These are phyloP conservation scores for Pseudonitzschia multiseries DNA, from an alignment of 108 stramenopile species.

Conservation along the genomic window DNA sequence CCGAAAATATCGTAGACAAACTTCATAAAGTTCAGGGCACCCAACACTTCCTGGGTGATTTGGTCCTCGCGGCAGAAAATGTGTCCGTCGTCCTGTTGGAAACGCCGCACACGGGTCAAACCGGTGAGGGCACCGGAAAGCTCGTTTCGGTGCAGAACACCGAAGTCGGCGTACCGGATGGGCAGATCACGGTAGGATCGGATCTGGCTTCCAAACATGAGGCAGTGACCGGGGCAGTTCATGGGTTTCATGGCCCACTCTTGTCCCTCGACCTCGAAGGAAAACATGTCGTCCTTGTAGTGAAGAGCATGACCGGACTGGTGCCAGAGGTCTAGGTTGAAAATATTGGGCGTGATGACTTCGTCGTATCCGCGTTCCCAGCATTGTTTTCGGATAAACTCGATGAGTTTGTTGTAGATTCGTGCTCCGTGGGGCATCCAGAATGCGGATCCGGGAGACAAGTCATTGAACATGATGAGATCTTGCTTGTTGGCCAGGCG, in stretches of 20 bases:
- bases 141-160: conserved; percentile 98
- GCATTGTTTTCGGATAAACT: conserved; percentile 93
- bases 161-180: conserved; percentile 97
- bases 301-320: conserved; percentile 97
- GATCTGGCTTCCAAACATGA: conserved; percentile 88
- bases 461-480: conserved; percentile 95
- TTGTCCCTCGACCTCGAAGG: conserved; percentile 91
- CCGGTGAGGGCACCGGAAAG: conserved; percentile 95
- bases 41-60: conserved; percentile 92
- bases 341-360: conserved; percentile 98
- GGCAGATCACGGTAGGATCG: conserved; percentile 98
- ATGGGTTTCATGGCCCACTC: conserved; percentile 99
- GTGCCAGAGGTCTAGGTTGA: conserved; percentile 98
- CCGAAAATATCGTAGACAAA: conserved; percentile 96
- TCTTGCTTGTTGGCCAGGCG: conserved; percentile 92
- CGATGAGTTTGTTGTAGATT: conserved; percentile 97
- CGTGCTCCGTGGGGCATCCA: conserved; percentile 98
- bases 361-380: conserved; percentile 97
- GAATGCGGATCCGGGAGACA: conserved; percentile 96
- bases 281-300: conserved; percentile 98
- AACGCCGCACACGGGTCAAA: conserved; percentile 98
- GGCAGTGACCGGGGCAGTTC: conserved; percentile 99
- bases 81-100: conserved; percentile 99
- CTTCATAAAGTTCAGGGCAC: conserved; percentile 97
- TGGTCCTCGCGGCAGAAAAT: conserved; percentile 98